Conservation (phyloP, 768 basidiomycete genomes). For the Floccularia luteovirens region DNA sequence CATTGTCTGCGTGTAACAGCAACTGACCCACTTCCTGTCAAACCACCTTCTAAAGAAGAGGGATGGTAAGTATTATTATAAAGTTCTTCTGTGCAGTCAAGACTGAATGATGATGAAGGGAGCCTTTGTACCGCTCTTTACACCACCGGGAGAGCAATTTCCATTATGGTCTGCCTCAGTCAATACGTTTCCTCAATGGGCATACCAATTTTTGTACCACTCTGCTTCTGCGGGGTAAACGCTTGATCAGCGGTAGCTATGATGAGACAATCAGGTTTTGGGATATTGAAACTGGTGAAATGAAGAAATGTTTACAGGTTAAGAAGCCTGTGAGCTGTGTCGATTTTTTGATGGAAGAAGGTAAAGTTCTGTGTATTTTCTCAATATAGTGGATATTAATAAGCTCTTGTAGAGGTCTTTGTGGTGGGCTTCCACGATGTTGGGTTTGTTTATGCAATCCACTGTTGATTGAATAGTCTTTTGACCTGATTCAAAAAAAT, state of each 20-base stretch:
- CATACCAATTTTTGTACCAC: constrained; percentile 89
- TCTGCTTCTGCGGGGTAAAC: constrained; percentile 66
- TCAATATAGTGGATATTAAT: constrained; percentile 1
- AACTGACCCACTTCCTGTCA: constrained; percentile 62
- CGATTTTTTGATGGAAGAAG: constrained; percentile 78
- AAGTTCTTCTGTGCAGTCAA: not conserved
- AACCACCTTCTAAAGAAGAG: constrained; percentile 52
- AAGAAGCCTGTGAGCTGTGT: constrained; percentile 91
- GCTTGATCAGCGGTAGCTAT: constrained; percentile 84
- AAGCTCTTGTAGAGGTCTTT: constrained; percentile 56
- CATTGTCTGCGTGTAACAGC: constrained; percentile 70
- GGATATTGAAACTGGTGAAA: constrained; percentile 62
- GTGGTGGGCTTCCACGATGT: constrained; percentile 92
- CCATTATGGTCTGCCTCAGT: constrained; percentile 65
- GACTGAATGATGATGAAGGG: constrained; percentile 18
- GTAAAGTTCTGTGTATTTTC: constrained; percentile 22
- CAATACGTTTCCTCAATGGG: constrained; percentile 68
- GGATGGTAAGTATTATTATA: constrained; percentile 51
- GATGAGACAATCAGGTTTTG: constrained; percentile 92
- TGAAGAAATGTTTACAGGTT: constrained; percentile 71
- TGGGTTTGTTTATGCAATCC: constrained; percentile 42
- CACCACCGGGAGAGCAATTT: constrained; percentile 87
- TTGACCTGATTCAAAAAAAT: constrained; percentile 3
- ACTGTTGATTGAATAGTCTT: not conserved
- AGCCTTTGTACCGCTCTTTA: constrained; percentile 67